phyloP scores from a whole-genome alignment of 179 eudicot species.

The Spinacia oleracea region DNA sequence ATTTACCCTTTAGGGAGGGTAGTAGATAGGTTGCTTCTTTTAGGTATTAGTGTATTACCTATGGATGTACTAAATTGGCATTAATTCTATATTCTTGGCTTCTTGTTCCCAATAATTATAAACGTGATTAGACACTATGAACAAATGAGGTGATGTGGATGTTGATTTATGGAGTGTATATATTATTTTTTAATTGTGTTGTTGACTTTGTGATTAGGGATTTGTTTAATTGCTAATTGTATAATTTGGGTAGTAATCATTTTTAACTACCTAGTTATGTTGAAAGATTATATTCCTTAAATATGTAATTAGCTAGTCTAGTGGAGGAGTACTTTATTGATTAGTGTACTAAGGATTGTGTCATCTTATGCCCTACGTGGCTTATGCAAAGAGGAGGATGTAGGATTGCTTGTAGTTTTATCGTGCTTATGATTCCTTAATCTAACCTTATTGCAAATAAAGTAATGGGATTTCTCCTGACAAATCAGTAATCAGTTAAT shows the following conservation, averaged over 20 bases:
- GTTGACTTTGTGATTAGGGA: conserved; percentile 26
- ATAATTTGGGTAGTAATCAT: conserved; percentile 14
- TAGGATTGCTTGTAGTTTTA: neutral
- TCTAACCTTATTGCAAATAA: neutral
- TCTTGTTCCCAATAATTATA: neutral
- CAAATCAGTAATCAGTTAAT: too few relatives aligned
- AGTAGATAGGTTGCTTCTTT: conserved; percentile 15
- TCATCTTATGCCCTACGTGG: neutral
- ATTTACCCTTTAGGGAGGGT: neutral
- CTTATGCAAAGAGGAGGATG: neutral
- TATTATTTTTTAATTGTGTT: neutral
- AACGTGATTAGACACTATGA: conserved; percentile 8
- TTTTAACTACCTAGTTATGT: conserved; percentile 3
- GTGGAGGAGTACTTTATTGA: neutral
- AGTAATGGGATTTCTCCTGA: neutral
- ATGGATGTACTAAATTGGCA: conserved; percentile 10
- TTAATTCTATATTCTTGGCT: conserved; percentile 19
- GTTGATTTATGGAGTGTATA: neutral
- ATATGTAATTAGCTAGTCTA: neutral
- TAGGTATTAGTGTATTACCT: neutral
- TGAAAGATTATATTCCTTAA: conserved; percentile 5
- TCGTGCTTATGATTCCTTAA: neutral
- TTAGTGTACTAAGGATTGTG: neutral
- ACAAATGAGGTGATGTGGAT: neutral
- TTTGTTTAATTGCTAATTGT: conserved; percentile 21